Conservation (phyloP, 202 grass and related monocot species). For the Zizania palustris region DNA sequence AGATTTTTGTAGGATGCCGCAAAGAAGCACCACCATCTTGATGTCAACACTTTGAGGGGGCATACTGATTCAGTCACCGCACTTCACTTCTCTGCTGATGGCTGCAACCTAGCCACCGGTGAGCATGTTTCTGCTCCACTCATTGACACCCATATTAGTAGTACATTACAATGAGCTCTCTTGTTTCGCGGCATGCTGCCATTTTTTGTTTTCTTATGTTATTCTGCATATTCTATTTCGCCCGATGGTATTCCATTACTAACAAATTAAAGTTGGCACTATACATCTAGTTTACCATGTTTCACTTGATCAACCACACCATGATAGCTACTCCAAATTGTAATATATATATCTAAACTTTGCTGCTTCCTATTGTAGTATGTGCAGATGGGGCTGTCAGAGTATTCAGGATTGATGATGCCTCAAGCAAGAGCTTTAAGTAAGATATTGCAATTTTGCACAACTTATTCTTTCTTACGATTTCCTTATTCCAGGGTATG, state of each 20-base stretch:
- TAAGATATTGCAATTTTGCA: conserved; percentile 32
- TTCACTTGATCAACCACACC: not conserved
- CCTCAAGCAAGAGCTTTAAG: conserved; percentile 96
- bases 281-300: not conserved
- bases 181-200: not conserved
- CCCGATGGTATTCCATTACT: not conserved
- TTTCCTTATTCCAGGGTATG: not conserved
- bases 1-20: conserved; percentile 59
- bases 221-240: not conserved
- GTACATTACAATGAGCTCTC: not conserved
- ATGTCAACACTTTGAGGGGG: conserved; percentile 86
- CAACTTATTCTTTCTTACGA: not conserved
- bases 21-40: conserved; percentile 89
- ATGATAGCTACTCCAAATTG: not conserved
- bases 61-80: conserved; percentile 78
- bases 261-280: not conserved
- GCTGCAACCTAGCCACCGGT: conserved; percentile 76
- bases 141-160: not conserved
- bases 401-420: conserved; percentile 85
- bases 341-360: not conserved
- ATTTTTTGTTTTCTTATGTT: not conserved
- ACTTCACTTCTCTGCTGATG: conserved; percentile 73
- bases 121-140: not conserved
- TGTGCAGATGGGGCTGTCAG: conserved; percentile 89
- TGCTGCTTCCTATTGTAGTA: conserved; percentile 45